These are phyloP conservation scores for Dendrobium nobile DNA, from an alignment of 106 monocot species.

Conservation along the genomic window DNA sequence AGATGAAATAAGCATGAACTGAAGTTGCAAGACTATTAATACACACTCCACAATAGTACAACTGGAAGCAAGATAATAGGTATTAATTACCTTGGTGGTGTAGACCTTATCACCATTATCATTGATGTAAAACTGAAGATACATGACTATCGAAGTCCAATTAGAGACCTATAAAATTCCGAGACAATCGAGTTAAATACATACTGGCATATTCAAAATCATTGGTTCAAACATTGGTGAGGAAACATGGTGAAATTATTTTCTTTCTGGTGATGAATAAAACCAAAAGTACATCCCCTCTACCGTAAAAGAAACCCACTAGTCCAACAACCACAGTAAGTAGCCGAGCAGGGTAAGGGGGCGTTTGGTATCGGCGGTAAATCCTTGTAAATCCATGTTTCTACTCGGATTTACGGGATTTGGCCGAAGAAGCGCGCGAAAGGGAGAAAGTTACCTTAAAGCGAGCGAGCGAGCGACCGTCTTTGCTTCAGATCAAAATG, in stretches of 20 bases:
- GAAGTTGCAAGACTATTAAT: background rate
- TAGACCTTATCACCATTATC: constrained; percentile 95
- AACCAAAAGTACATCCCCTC: background rate
- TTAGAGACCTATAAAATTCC: background rate
- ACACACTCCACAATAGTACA: background rate
- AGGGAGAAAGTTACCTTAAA: no score
- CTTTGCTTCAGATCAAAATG: no score
- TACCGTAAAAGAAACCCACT: background rate
- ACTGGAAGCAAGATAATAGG: background rate
- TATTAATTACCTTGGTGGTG: constrained; percentile 73
- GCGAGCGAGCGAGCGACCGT: no score
- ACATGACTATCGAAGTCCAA: constrained; percentile 31
- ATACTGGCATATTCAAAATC: background rate
- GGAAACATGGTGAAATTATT: background rate
- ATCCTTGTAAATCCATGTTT: no score
- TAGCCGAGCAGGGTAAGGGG: no score
- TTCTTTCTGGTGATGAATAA: background rate
- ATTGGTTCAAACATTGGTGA: background rate
- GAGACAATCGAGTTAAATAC: background rate
- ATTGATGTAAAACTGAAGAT: constrained; percentile 89
- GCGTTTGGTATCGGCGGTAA: no score
- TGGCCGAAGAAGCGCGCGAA: no score
- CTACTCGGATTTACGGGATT: no score
- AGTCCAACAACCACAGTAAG: no score
- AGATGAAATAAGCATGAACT: no score